Percentiles rank a stretch among this genome's conserved stretches.
phyloP scores from a whole-genome alignment of 2,329 filamentous ascomycete genomes.

The Aspergillus sergii region DNA sequence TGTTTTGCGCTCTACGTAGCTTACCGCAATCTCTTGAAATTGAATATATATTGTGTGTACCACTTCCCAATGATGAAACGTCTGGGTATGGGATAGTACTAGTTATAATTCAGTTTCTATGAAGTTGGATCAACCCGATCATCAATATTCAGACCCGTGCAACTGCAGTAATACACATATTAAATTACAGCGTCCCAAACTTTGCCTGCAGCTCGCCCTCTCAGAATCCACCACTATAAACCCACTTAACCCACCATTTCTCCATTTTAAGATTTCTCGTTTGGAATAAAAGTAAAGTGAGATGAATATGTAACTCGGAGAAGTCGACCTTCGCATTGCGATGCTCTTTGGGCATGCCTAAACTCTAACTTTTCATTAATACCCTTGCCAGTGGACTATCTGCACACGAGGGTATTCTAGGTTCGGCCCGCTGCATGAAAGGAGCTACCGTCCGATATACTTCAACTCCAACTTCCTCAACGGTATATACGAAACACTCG shows the following conservation, averaged over 20 bases:
- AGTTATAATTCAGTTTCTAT: no score
- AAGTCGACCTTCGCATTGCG: neutral
- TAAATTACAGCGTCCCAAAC: neutral
- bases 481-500: conserved; percentile 51
- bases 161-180: neutral
- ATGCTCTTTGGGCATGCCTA: neutral
- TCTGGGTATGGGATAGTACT: neutral
- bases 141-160: neutral
- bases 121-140: neutral
- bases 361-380: neutral
- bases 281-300: neutral
- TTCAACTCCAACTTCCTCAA: conserved; percentile 54
- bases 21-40: neutral
- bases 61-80: neutral
- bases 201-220: neutral
- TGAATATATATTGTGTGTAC: neutral
- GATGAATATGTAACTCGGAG: neutral
- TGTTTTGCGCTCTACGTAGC: neutral
- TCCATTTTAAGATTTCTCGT: neutral
- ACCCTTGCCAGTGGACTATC: neutral
- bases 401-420: neutral
- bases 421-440: neutral
- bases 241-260: neutral
- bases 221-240: neutral
- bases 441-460: conserved; percentile 43